These are phyloP conservation scores for Volvariella surrecta DNA, from an alignment of 1,284 basidiomycete genomes.

Conservation along the genomic window DNA sequence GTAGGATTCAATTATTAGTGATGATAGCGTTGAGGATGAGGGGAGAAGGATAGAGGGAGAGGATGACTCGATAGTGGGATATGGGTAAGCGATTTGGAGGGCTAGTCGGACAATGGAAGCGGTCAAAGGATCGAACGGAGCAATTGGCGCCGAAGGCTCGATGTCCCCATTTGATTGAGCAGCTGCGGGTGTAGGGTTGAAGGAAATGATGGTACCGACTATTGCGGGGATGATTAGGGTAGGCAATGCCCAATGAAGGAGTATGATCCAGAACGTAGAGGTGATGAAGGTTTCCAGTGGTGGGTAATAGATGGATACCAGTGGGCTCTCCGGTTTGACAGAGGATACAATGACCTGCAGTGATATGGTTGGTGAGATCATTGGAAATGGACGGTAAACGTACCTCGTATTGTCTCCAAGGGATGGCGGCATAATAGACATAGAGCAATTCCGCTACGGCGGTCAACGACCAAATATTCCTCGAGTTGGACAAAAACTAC, in stretches of 20 bases:
- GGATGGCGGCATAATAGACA: slow-evolving; percentile 34
- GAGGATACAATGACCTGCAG: neutral
- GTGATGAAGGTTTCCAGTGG: slow-evolving; percentile 33
- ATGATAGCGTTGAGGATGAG: too few relatives aligned
- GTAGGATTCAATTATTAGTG: too few relatives aligned
- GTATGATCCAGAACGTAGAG: slow-evolving; percentile 36
- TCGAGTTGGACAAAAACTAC: slow-evolving; percentile 48
- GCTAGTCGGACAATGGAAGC: slow-evolving; percentile 53
- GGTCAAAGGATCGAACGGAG: slow-evolving; percentile 47
- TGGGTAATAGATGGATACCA: slow-evolving; percentile 33
- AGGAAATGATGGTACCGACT: slow-evolving; percentile 49
- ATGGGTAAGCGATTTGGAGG: slow-evolving; percentile 45
- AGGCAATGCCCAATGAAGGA: slow-evolving; percentile 51
- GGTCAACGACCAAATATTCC: slow-evolving; percentile 42
- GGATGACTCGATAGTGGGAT: slow-evolving; percentile 15
- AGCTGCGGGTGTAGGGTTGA: slow-evolving; percentile 29
- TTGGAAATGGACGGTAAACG: too few relatives aligned
- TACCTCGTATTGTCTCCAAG: slow-evolving; percentile 35
- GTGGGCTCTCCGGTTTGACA: too few relatives aligned
- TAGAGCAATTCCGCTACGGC: slow-evolving; percentile 37
- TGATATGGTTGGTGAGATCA: neutral
- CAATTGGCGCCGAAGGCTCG: slow-evolving; percentile 3
- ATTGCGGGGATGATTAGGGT: slow-evolving; percentile 45
- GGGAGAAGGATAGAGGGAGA: too few relatives aligned
- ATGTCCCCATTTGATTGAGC: neutral